Base-by-base conservation (phyloP, 176 grass and related monocot species). In the Avena insularis region DNA sequence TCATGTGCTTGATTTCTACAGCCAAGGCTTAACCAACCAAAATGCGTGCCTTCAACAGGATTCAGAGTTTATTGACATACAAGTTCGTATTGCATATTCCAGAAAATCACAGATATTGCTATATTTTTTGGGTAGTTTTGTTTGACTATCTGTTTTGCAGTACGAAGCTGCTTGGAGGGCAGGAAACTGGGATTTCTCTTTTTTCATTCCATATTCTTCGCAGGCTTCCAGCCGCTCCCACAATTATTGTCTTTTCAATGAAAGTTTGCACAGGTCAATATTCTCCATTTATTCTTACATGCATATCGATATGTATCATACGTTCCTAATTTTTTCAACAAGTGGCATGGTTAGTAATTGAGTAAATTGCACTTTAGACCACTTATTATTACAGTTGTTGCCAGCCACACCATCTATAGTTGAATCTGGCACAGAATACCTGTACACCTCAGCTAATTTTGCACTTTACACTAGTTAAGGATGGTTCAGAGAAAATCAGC, bases 181-280 rank as follows among this genome's bases (percentile, higher is more conserved):
- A 84, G 95, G 95, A 86, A 98, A 98, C 58, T 98, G 95, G 95
- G 93, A 98, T 87, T 95, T 98, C 73, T 95, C 95, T n/a, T 98
- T 93, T 83, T 80, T 90, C 61, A 58, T 83, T 69, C 89, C 89
- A 87, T 72, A 89, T 89, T 87, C 76, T 59, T 79, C 86, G 45
- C 56, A 49, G 79, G 67, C 71, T 89, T 89, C 88, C 51, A 79
- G 35, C 70, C 69, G 49, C 79, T 78, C 83, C 79, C 74, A 65
- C 63, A 90, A 65, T 60, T 81, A 89, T 66, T 77, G 86, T 67
- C 91, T 90, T 79, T 92, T 95, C 77, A 95, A 98, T 92, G 90
- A 95, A 88, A 98, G 89, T 56, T 90, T 98, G 86, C 93, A 98
- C 86, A 98, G 89, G 95, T 98, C 27, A 15, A 29, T 89, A 54